Conservation (phyloP, 202 grass and related monocot genomes). For the Musa balbisiana region DNA sequence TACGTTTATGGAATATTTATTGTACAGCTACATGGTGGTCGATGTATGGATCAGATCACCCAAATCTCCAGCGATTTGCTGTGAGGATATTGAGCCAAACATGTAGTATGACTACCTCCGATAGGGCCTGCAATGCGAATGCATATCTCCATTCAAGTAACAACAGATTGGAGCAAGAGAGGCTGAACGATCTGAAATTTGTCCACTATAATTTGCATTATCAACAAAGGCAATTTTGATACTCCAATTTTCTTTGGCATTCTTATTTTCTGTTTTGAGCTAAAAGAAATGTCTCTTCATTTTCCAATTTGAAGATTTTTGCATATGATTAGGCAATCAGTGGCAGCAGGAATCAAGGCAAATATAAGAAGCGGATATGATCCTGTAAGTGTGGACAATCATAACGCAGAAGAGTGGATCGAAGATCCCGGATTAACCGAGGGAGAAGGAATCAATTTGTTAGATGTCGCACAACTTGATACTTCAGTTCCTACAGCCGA, state of each 20-base stretch:
- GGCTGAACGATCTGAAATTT: conserved; percentile 36
- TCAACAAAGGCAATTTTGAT: conserved; percentile 33
- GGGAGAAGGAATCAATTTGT: not conserved
- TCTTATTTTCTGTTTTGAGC: not conserved
- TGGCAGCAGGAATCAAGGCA: not conserved
- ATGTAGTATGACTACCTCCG: conserved; percentile 45
- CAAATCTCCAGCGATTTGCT: conserved; percentile 62
- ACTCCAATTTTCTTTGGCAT: not conserved
- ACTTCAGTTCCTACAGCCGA: not conserved
- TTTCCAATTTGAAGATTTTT: not conserved
- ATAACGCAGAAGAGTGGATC: not conserved
- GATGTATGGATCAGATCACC: conserved; percentile 52
- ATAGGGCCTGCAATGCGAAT: conserved; percentile 46
- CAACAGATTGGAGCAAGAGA: conserved; percentile 44
- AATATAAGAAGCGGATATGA: not conserved
- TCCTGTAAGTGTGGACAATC: not conserved
- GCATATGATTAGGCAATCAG: not conserved
- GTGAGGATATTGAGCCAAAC: conserved; percentile 53
- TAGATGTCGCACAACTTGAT: not conserved
- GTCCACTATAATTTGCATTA: conserved; percentile 55
- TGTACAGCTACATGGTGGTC: conserved; percentile 63
- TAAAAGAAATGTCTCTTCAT: not conserved
- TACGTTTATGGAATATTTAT: not conserved
- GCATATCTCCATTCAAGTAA: conserved; percentile 41
- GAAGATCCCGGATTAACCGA: not conserved